phyloP scores from a whole-genome alignment of 2,329 filamentous ascomycete genomes.

The Dactylonectria estremocensis region DNA sequence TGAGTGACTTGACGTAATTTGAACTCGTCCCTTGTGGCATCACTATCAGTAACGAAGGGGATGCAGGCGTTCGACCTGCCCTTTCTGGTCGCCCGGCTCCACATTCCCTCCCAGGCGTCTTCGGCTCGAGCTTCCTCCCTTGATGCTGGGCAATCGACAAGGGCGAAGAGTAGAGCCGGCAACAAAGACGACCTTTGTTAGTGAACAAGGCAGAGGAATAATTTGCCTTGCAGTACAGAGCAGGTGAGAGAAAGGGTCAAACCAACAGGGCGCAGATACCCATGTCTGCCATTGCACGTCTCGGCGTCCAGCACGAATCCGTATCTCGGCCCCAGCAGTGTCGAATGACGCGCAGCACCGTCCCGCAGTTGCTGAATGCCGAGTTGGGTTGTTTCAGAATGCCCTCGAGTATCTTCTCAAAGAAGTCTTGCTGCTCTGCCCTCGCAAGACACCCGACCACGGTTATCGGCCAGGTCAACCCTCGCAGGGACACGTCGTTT shows the following conservation, averaged over 20 bases:
- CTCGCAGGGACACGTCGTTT: conserved; percentile 29
- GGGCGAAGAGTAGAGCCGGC: too few species aligned
- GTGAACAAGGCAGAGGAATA: too few species aligned
- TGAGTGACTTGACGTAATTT: background rate
- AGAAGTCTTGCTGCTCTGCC: conserved; percentile 31
- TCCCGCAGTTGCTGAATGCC: conserved; percentile 39
- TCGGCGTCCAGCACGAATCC: conserved; percentile 32
- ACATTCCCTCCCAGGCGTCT: background rate
- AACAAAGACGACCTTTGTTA: too few species aligned
- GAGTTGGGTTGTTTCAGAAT: conserved; percentile 26
- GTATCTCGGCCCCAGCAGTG: conserved; percentile 33
- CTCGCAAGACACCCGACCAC: conserved; percentile 36
- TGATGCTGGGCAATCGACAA: background rate
- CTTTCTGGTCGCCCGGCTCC: background rate
- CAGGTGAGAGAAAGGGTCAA: background rate
- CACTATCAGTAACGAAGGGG: background rate
- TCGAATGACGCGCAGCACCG: conserved; percentile 32
- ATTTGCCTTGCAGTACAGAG: too few species aligned
- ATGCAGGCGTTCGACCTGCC: background rate
- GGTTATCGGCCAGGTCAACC: conserved; percentile 34
- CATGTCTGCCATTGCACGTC: conserved; percentile 37
- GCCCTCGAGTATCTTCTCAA: conserved; percentile 25
- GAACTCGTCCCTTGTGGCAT: background rate
- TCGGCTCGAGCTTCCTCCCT: background rate
- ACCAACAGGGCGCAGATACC: conserved; percentile 40